Percentiles rank a stretch among this genome's conserved stretches.
Conservation (phyloP, 73 alveolate species). For the Paramecium biaurelia region DNA sequence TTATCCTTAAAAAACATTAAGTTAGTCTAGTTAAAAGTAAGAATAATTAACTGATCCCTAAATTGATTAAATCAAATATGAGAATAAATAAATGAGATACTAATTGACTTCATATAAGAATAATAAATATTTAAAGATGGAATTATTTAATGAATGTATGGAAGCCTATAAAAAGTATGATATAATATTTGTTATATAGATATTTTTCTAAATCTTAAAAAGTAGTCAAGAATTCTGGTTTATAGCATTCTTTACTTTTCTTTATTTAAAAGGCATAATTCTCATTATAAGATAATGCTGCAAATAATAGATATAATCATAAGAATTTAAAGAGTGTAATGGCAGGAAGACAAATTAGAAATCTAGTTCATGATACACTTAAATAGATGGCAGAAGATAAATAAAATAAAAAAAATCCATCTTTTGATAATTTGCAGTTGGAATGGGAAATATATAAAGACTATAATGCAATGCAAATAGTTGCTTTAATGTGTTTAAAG, state of each 20-base stretch:
- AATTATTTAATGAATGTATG: constrained; percentile 40
- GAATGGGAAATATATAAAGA: constrained; percentile 22
- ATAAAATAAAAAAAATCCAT: background rate
- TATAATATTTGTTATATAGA: background rate
- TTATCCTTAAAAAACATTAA: background rate
- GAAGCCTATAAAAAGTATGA: background rate
- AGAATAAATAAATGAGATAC: background rate
- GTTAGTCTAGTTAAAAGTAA: background rate
- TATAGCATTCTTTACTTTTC: constrained; percentile 4
- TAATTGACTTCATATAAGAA: background rate
- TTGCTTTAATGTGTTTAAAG: background rate
- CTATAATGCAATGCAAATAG: background rate
- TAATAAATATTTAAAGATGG: constrained; percentile 28
- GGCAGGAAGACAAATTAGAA: background rate
- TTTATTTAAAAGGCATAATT: background rate
- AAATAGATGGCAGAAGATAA: constrained; percentile 34
- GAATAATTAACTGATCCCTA: background rate
- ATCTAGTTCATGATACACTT: constrained; percentile 21
- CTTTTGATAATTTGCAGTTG: background rate
- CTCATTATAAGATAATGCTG: background rate
- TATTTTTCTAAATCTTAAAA: constrained; percentile 13
- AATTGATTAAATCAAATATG: background rate
- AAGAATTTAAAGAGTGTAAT: background rate
- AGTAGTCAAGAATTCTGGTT: constrained; percentile 13
- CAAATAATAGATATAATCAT: background rate